phyloP scores from a whole-genome alignment of 1,139 yeast species.

The Debaryomyces udenii region DNA sequence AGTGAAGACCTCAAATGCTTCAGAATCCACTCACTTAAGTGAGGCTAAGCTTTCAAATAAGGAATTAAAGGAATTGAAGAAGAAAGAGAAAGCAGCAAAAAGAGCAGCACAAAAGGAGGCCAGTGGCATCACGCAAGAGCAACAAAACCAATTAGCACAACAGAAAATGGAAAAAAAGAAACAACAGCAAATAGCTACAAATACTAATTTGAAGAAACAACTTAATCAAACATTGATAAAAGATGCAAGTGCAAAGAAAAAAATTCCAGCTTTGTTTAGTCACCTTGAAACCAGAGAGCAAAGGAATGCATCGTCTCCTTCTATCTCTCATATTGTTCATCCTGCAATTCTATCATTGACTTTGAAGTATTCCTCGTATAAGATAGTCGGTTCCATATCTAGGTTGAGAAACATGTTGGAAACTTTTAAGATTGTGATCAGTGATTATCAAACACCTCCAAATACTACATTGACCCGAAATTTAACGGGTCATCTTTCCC shows the following conservation, averaged over 20 bases:
- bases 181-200: conserved; percentile 37
- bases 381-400: conserved; percentile 86
- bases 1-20: conserved; percentile 7
- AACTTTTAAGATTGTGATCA: conserved; percentile 79
- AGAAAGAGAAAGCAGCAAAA: conserved; percentile 88
- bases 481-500: conserved; percentile 85
- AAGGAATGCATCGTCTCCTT: conserved; percentile 66
- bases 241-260: conserved; percentile 38
- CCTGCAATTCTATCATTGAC: conserved; percentile 83
- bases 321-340: conserved; percentile 74
- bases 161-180: conserved; percentile 46
- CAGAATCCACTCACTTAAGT: conserved; percentile 4
- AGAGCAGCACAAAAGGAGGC: conserved; percentile 71
- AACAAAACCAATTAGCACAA: conserved; percentile 42
- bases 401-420: conserved; percentile 84
- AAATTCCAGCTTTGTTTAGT: conserved; percentile 71
- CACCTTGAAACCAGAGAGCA: conserved; percentile 87
- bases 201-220: conserved; percentile 58
- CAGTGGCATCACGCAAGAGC: conserved; percentile 50
- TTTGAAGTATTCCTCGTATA: conserved; percentile 78
- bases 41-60: conserved; percentile 60
- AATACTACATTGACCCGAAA: conserved; percentile 87
- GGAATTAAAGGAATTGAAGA: conserved; percentile 84
- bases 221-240: conserved; percentile 56
- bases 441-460: conserved; percentile 81